Evolutionary conservation across 176 grass and related monocot genomes (phyloP), one percentile per base, ranked within the genome.

Genomic region (Puya raimondii): DNA sequence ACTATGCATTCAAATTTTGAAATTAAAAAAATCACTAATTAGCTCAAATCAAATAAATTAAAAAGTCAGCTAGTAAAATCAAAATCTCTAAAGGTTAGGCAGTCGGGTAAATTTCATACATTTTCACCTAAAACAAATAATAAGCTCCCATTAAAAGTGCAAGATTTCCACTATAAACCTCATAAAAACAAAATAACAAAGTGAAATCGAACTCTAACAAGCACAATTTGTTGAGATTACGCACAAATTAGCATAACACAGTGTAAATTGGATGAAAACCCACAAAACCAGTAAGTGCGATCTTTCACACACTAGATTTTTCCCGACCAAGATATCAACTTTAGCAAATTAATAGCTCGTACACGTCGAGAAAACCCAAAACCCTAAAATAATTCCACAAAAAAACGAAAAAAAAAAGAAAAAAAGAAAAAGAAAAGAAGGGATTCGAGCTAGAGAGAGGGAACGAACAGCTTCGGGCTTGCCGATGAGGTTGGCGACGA

Each of bases 391-490:
- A 61, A 61, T 42, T 42, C 33, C 4, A 3, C 6, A 10, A 59
- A 61, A 61, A 57, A 57, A n/a, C 53, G 8, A 16, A 16, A 61
- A 10, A 59, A 61, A 61, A 3, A 2, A 59, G 16, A 9, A 1
- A 61, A 0, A 20, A 59, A 59, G 4, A 59, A 58, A 59, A 4
- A 2, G n/a, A 14, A 3, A 21, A 6, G 51, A 29, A 68, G 15
- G 26, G 2, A 7, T 50, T 13, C 11, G 47, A 13, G 8, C 20
- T 12, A 15, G 12, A 48, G 11, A 26, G 23, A 1, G 16, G 33
- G 16, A 13, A 80, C 83, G 2, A 71, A 99, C 94, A 16, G 76
- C 71, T 84, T 93, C 81, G 1, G 89, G 89, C 78, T 99, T 99
- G 79, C 89, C 87, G 68, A 97, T 88, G 84, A 97, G 64, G 66